Conservation (phyloP, 192 early-diverging fungal genomes). For the Mortierella antarctica region DNA sequence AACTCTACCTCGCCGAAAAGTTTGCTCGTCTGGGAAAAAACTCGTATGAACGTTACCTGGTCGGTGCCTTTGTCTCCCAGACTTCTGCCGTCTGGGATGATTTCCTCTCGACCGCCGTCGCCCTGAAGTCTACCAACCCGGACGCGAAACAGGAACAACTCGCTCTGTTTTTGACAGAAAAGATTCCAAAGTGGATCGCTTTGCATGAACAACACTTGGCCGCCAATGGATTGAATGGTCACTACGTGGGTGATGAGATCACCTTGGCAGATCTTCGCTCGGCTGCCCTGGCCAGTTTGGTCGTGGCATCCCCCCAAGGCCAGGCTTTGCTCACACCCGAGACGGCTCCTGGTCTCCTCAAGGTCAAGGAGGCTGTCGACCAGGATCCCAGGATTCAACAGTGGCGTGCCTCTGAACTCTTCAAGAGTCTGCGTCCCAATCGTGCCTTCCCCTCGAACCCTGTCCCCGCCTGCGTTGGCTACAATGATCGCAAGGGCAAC, state of each 20-base stretch:
- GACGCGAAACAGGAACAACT: slow-evolving; percentile 23
- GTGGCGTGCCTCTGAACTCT: slow-evolving; percentile 24
- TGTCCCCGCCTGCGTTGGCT: background rate
- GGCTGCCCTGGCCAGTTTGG: slow-evolving; percentile 1
- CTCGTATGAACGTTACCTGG: slow-evolving; percentile 13
- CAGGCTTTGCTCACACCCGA: slow-evolving; percentile 13
- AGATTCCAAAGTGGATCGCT: slow-evolving; percentile 28
- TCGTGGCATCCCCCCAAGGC: slow-evolving; percentile 7
- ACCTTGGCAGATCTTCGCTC: slow-evolving; percentile 39
- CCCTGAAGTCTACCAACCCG: background rate
- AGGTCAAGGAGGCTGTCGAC: slow-evolving; percentile 20
- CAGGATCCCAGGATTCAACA: slow-evolving; percentile 23
- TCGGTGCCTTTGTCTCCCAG: slow-evolving; percentile 17
- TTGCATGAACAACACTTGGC: slow-evolving; percentile 44
- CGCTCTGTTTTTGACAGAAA: background rate
- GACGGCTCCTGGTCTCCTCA: slow-evolving; percentile 22
- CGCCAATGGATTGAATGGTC: slow-evolving; percentile 37
- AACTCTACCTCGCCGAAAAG: slow-evolving; percentile 22
- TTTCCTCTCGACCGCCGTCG: background rate
- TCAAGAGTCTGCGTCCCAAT: slow-evolving; percentile 19
- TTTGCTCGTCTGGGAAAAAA: slow-evolving; percentile 17
- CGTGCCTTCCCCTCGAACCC: slow-evolving; percentile 11
- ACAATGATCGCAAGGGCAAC: slow-evolving; percentile 38
- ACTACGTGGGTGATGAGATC: slow-evolving; percentile 48
- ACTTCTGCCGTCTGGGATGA: slow-evolving; percentile 14